Evolutionary conservation across 179 eudicot genomes (phyloP).

Genomic region (Camellia oleifera): DNA sequence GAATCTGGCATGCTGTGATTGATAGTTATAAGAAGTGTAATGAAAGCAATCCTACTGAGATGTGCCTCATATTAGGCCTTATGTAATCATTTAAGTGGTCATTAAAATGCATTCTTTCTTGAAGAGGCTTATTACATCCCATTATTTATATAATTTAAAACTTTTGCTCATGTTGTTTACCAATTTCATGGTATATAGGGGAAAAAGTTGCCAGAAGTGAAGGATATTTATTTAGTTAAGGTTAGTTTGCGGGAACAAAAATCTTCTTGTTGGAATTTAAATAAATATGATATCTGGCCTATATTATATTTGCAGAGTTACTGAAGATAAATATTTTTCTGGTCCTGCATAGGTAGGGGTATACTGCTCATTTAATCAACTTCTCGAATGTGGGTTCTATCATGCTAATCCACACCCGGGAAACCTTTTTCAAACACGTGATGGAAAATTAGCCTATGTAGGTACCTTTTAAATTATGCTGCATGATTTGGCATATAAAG

Average conservation of each 20-base stretch:
- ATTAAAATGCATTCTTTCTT: neutral
- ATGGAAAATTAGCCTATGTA: conserved; percentile 93
- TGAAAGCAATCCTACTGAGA: neutral
- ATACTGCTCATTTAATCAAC: conserved; percentile 95
- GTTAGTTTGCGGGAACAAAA: conserved; percentile 28
- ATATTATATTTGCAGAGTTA: conserved; percentile 5
- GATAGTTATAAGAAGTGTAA: neutral
- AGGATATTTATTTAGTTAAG: conserved; percentile 91
- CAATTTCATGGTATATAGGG: conserved; percentile 49
- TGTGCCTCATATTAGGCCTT: neutral
- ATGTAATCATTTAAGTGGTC: neutral
- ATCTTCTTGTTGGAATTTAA: neutral
- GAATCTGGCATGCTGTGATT: neutral
- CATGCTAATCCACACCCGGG: conserved; percentile 99
- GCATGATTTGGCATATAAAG: neutral
- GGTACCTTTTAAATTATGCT: conserved; percentile 41
- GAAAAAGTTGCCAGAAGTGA: conserved; percentile 76
- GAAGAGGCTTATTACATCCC: conserved; percentile 5
- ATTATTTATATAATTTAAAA: neutral
- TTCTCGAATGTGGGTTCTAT: conserved; percentile 93
- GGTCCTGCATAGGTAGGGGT: conserved; percentile 74
- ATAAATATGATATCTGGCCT: neutral
- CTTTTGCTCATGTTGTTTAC: conserved; percentile 6
- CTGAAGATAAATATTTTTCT: conserved; percentile 1
- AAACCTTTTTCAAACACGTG: conserved; percentile 85